These are phyloP conservation scores for Carallia pectinifolia DNA, from an alignment of 345 rosid species.

Conservation along the genomic window DNA sequence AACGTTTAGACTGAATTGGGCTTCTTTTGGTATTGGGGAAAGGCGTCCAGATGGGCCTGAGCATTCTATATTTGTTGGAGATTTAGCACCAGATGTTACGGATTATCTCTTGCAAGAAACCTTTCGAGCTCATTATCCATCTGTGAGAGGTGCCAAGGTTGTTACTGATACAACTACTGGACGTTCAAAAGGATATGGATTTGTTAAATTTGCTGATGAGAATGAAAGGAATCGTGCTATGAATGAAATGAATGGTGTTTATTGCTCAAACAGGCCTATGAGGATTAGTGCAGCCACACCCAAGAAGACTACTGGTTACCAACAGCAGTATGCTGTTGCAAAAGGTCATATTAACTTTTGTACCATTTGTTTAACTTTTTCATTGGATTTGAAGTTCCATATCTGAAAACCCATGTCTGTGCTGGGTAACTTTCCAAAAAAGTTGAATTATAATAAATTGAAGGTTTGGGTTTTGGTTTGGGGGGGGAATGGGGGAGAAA, in stretches of 20 bases:
- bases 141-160: slow-evolving; percentile 98
- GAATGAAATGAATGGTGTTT: slow-evolving; percentile 93
- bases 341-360: slow-evolving; percentile 46
- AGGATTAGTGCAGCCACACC: slow-evolving; percentile 93
- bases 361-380: not conserved
- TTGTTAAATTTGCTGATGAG: slow-evolving; percentile 90
- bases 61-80: slow-evolving; percentile 95
- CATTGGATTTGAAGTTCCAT: not conserved
- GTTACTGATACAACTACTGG: slow-evolving; percentile 95
- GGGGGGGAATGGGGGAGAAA: too few relatives aligned
- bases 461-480: too few relatives aligned
- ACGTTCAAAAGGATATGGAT: slow-evolving; percentile 97
- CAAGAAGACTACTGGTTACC: slow-evolving; percentile 59
- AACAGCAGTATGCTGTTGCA: slow-evolving; percentile 55
- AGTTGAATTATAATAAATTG: not conserved
- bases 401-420: not conserved
- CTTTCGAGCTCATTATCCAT: slow-evolving; percentile 70
- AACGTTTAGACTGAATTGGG: slow-evolving; percentile 91
- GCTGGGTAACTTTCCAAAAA: not conserved
- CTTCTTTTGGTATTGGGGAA: slow-evolving; percentile 92
- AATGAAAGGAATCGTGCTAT: slow-evolving; percentile 87
- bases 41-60: slow-evolving; percentile 88
- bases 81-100: slow-evolving; percentile 89
- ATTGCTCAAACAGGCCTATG: slow-evolving; percentile 91
- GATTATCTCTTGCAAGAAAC: slow-evolving; percentile 96